Conservation (phyloP, 108 stramenopile genomes). For the Cyclostephanos tholiformis region DNA sequence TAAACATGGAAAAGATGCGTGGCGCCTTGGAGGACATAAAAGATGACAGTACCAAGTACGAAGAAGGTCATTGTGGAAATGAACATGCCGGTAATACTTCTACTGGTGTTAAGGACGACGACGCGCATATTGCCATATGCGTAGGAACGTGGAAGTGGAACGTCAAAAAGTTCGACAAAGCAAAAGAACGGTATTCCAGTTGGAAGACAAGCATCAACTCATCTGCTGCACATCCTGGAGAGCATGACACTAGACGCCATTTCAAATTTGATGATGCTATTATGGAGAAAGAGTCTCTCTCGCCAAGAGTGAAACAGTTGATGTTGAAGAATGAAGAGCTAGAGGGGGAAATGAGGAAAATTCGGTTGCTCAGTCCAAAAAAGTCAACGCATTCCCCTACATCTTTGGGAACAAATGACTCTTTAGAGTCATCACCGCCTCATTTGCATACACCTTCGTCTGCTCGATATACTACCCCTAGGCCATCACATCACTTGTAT, state of each 20-base stretch:
- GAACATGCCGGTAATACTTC: background rate
- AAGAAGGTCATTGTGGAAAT: background rate
- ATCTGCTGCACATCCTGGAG: background rate
- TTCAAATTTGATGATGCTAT: background rate
- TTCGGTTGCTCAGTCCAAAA: conserved; percentile 6
- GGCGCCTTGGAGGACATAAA: conserved; percentile 6
- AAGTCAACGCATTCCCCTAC: background rate
- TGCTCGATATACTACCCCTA: background rate
- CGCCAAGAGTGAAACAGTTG: conserved; percentile 6
- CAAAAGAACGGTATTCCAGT: conserved; percentile 8
- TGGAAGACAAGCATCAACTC: background rate
- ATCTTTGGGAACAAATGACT: background rate
- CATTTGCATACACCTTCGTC: background rate
- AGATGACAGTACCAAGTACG: background rate
- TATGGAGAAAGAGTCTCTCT: background rate
- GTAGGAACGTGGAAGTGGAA: conserved; percentile 27
- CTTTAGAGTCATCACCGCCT: background rate
- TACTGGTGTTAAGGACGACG: background rate
- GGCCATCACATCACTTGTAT: background rate
- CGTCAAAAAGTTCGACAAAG: conserved; percentile 17
- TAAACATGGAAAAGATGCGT: conserved; percentile 26
- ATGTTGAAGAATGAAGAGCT: background rate
- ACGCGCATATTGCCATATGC: conserved; percentile 25
- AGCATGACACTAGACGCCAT: background rate
- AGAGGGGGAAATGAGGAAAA: conserved; percentile 5